Percentiles rank a stretch among this genome's conserved stretches.
These are phyloP conservation scores for Flammula alnicola DNA, from an alignment of 1,284 basidiomycete genomes.

Conservation along the genomic window DNA sequence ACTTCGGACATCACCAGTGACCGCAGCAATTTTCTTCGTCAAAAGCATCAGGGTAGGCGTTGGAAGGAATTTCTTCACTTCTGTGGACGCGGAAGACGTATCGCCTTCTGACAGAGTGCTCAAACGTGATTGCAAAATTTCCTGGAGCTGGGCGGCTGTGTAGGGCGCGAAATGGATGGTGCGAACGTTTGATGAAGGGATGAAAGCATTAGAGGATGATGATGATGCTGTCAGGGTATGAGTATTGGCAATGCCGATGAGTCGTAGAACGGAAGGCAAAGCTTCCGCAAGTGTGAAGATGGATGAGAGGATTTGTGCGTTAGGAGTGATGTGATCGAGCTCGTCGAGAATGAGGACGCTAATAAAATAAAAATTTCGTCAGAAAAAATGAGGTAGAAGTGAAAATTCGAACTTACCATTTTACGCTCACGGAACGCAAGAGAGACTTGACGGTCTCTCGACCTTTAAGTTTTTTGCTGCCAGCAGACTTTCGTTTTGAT, in stretches of 20 bases:
- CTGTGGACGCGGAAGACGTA: conserved; percentile 30
- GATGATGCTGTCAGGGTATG: conserved; percentile 71
- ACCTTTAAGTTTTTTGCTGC: conserved; percentile 46
- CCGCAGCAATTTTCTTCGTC: conserved; percentile 75
- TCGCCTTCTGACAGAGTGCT: conserved; percentile 37
- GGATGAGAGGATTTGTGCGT: conserved; percentile 55
- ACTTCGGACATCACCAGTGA: conserved; percentile 79
- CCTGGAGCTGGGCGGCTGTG: conserved; percentile 64
- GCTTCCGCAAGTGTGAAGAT: conserved; percentile 67
- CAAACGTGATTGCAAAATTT: conserved; percentile 68
- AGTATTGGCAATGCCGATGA: conserved; percentile 83
- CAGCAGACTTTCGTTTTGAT: conserved; percentile 39
- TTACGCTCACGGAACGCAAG: conserved; percentile 43
- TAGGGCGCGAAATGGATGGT: conserved; percentile 82
- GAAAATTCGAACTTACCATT: conserved; percentile 54
- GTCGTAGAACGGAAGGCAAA: conserved; percentile 53
- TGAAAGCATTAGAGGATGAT: conserved; percentile 43
- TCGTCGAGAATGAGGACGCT: conserved; percentile 81
- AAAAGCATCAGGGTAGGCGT: conserved; percentile 64
- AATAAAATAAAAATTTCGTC: conserved; percentile 11
- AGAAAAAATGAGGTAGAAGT: conserved; percentile 12
- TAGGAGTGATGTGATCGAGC: conserved; percentile 73
- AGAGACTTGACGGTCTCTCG: conserved; percentile 50
- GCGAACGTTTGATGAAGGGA: conserved; percentile 47
- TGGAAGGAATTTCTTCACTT: conserved; percentile 62